Conservation (phyloP, 2,329 filamentous ascomycete genomes). For the Berkeleyomyces rouxiae region DNA sequence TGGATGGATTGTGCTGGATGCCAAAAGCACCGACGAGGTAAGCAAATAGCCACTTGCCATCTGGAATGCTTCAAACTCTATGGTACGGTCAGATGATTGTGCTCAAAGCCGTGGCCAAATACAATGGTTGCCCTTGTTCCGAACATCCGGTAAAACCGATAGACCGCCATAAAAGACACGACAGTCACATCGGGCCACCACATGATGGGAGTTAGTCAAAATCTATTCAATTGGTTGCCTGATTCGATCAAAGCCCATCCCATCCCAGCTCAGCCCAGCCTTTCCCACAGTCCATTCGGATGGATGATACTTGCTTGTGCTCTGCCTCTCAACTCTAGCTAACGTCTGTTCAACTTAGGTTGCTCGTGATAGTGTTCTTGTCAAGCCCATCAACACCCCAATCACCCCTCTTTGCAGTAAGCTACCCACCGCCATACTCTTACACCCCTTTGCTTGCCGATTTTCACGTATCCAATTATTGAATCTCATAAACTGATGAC, state of each 20-base stretch:
- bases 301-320: not conserved
- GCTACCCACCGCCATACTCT: conserved; percentile 12
- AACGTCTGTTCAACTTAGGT: conserved; percentile 37
- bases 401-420: conserved; percentile 98
- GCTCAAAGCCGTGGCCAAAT: not conserved
- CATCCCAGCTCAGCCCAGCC: not conserved
- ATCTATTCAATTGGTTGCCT: not conserved
- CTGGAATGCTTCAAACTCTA: not conserved
- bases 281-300: not conserved
- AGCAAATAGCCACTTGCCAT: conserved; percentile 20
- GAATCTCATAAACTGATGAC: not conserved
- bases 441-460: not conserved
- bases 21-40: conserved; percentile 86
- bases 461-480: not conserved
- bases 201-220: not conserved
- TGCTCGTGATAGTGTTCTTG: conserved; percentile 86
- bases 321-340: not conserved
- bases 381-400: conserved; percentile 96
- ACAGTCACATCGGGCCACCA: not conserved
- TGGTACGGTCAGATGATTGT: not conserved
- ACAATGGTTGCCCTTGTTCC: not conserved
- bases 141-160: not conserved
- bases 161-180: not conserved
- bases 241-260: not conserved
- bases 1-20: conserved; percentile 90